These are phyloP conservation scores for Begonia loranthoides DNA, from an alignment of 306 rosid genomes.

Conservation along the genomic window DNA sequence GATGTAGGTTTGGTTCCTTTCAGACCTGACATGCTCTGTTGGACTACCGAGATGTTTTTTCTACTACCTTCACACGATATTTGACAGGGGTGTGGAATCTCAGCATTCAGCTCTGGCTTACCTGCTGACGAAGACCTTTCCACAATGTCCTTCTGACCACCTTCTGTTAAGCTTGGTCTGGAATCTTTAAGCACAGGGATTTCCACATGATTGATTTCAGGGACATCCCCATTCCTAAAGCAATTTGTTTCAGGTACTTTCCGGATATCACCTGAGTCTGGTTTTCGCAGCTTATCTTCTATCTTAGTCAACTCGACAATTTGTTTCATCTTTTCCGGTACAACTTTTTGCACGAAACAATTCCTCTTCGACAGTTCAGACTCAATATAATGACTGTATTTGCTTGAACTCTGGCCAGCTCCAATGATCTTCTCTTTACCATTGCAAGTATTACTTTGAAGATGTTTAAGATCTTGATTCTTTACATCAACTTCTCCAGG, in stretches of 20 bases:
- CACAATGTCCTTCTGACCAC: constrained; percentile 18
- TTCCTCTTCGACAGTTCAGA: constrained; percentile 23
- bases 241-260: constrained; percentile 36
- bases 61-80: constrained; percentile 24
- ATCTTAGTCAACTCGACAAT: constrained; percentile 22
- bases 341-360: constrained; percentile 14
- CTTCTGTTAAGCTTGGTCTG: constrained; percentile 29
- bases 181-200: constrained; percentile 22
- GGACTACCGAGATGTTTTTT: constrained; percentile 17
- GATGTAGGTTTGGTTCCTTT: constrained; percentile 17
- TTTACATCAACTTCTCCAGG: constrained; percentile 22
- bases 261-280: constrained; percentile 11
- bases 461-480: constrained; percentile 18
- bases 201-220: constrained; percentile 23
- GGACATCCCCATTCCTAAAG: constrained; percentile 32
- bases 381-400: constrained; percentile 15
- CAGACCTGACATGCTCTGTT: constrained; percentile 1
- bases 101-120: constrained; percentile 13
- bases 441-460: constrained; percentile 13
- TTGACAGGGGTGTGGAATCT: constrained; percentile 25
- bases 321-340: constrained; percentile 23
- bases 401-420: constrained; percentile 24
- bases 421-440: constrained; percentile 19
- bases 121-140: constrained; percentile 12
- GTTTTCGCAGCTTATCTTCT: constrained; percentile 23